Evolutionary conservation across 2,329 filamentous ascomycete genomes (phyloP).

Genomic region (Alternaria sp.): DNA sequence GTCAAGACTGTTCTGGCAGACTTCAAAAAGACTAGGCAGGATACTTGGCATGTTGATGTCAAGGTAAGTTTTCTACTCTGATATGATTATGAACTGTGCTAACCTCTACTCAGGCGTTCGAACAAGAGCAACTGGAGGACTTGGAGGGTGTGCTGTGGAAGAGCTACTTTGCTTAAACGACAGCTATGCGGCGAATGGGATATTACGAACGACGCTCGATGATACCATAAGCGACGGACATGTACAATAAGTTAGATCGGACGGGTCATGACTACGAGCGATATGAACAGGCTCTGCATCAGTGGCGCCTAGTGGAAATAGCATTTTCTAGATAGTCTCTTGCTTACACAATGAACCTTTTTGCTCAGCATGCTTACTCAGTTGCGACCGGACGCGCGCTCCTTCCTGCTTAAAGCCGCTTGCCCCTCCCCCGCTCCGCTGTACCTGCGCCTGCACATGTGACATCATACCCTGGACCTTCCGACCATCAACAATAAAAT

Average conservation of each 20-base stretch:
- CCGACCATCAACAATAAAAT: not conserved
- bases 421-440: conserved; percentile 30
- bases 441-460: not conserved
- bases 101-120: conserved; percentile 68
- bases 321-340: conserved; percentile 8
- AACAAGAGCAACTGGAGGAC: conserved; percentile 90
- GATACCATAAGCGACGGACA: not conserved
- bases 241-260: conserved; percentile 16
- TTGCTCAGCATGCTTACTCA: conserved; percentile 16
- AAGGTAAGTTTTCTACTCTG: conserved; percentile 70
- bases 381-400: not conserved
- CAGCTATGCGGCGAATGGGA: not conserved
- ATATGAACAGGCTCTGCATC: conserved; percentile 8
- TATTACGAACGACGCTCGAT: not conserved
- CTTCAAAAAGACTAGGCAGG: conserved; percentile 99
- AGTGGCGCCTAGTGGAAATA: conserved; percentile 1
- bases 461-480: conserved; percentile 2
- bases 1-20: conserved; percentile 93
- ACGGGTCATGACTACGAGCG: not conserved
- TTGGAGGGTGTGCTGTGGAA: conserved; percentile 98
- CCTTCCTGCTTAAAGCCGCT: conserved; percentile 4
- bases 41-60: conserved; percentile 97
- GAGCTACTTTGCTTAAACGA: conserved; percentile 87
- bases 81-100: not conserved
- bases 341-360: not conserved